Evolutionary conservation across 352 stramenopile genomes (phyloP), one percentile per base, ranked within the genome.

Genomic region (Phytophthora gonapodyides): DNA sequence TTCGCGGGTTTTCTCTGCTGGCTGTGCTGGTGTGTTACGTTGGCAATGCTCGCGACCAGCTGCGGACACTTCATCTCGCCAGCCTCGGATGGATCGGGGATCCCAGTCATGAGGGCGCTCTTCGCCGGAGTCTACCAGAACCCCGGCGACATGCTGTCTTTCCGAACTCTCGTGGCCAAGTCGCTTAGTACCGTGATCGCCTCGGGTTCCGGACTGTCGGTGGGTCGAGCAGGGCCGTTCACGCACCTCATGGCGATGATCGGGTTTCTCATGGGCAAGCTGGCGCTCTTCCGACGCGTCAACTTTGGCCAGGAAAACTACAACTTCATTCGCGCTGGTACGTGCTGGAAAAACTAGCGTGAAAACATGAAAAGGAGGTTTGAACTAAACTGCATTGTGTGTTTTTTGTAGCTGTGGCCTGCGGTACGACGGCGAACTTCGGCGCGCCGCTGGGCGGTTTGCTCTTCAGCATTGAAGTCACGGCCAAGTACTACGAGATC

Each of bases 381-480:
- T 48, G 33, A 27, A 19, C 24, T 8, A 44, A 17, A 12, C 1
- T 13, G 13, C 1, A 33, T 41, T 40, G 11, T 13, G 19, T 50
- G 24, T 16, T 48, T 24, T n/a, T 8, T 42, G 37, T 51, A 76
- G 87, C 83, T 17, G 82, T 93, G 13, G 87, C 87, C 1, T 90
- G 80, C 54, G 87, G 87, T 36, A 87, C 91, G 27, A 94, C 87
- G 0, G 84, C 87, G 13, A 91, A 85, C 46, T 95, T 95, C 37
- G 87, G 87, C 6, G 88, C 87, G 0, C 87, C 87, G 5, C 57
- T 95, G 0, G 87, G 87, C 6, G 87, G 87, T 3, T 70, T 95
- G 19, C 64, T 95, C 5, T 95, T 89, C 64, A 92, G 84, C 37
- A 94, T 95, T 30, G 87, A 95, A 67, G 87, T 95, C 30, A 93